These are phyloP conservation scores for Pneumocystis murina DNA, from an alignment of 1,139 yeast genomes.

Conservation along the genomic window DNA sequence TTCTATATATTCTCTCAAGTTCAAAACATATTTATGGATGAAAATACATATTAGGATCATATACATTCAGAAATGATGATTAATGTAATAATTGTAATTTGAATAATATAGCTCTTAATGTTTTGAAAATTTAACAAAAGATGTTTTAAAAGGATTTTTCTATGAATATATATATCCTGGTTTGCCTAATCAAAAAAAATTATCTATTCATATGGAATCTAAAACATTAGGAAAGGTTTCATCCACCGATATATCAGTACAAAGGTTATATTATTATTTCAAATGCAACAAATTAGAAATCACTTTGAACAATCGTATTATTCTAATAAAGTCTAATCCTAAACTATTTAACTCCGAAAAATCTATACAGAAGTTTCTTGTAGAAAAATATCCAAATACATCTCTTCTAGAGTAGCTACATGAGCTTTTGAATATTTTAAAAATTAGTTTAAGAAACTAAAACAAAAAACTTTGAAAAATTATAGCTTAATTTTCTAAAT, in stretches of 20 bases:
- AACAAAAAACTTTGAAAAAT: neutral
- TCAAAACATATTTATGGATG: conserved; percentile 49
- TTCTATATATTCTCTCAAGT: conserved; percentile 50
- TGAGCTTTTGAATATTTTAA: neutral
- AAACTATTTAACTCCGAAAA: neutral
- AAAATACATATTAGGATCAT: conserved; percentile 46
- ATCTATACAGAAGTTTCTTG: neutral
- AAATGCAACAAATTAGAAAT: neutral
- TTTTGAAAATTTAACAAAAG: conserved; percentile 38
- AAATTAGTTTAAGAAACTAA: neutral
- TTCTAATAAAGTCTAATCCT: neutral
- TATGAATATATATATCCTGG: conserved; percentile 31
- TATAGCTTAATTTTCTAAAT: neutral
- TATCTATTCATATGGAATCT: conserved; percentile 57
- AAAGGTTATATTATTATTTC: neutral
- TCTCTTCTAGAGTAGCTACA: neutral
- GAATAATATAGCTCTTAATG: conserved; percentile 34
- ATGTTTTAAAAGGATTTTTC: conserved; percentile 44
- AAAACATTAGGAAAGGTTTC: conserved; percentile 22
- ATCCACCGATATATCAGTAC: neutral
- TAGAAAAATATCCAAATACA: neutral
- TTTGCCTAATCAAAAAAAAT: conserved; percentile 29
- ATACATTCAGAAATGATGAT: conserved; percentile 36
- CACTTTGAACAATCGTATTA: neutral
- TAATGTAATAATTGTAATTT: conserved; percentile 21